Conservation (phyloP, 2,329 filamentous ascomycete genomes). For the Pseudonectria buxi region DNA sequence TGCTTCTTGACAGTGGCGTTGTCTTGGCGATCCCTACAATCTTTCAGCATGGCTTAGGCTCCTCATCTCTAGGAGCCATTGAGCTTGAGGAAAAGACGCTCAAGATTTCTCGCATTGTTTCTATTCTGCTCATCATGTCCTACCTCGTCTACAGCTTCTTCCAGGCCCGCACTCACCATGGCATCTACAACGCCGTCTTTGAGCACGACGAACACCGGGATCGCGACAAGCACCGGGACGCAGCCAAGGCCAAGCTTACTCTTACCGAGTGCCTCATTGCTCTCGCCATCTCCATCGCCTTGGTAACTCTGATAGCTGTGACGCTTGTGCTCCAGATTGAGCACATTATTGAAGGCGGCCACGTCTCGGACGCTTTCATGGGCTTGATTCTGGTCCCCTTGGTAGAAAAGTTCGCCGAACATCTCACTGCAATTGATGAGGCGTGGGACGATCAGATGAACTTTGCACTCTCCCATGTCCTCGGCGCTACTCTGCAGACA, state of each 20-base stretch:
- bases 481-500: slow-evolving; percentile 83
- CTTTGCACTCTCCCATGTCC: slow-evolving; percentile 76
- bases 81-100: slow-evolving; percentile 48
- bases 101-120: slow-evolving; percentile 62
- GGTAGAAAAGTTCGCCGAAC: slow-evolving; percentile 81
- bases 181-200: slow-evolving; percentile 69
- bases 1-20: slow-evolving; percentile 23
- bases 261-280: slow-evolving; percentile 65
- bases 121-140: slow-evolving; percentile 63
- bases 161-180: slow-evolving; percentile 70
- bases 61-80: slow-evolving; percentile 14
- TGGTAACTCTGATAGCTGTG: slow-evolving; percentile 68
- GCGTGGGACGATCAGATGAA: slow-evolving; percentile 81
- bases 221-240: slow-evolving; percentile 54
- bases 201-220: slow-evolving; percentile 63
- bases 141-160: slow-evolving; percentile 64
- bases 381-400: slow-evolving; percentile 73
- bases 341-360: slow-evolving; percentile 39
- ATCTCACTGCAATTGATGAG: slow-evolving; percentile 77
- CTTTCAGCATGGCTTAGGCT: slow-evolving; percentile 43
- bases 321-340: slow-evolving; percentile 68
- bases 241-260: slow-evolving; percentile 61
- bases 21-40: slow-evolving; percentile 42
- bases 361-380: slow-evolving; percentile 48
- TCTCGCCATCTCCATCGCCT: slow-evolving; percentile 54